Evolutionary conservation across 1,284 basidiomycete genomes (phyloP).

Genomic region (Wolfiporia cocos): DNA sequence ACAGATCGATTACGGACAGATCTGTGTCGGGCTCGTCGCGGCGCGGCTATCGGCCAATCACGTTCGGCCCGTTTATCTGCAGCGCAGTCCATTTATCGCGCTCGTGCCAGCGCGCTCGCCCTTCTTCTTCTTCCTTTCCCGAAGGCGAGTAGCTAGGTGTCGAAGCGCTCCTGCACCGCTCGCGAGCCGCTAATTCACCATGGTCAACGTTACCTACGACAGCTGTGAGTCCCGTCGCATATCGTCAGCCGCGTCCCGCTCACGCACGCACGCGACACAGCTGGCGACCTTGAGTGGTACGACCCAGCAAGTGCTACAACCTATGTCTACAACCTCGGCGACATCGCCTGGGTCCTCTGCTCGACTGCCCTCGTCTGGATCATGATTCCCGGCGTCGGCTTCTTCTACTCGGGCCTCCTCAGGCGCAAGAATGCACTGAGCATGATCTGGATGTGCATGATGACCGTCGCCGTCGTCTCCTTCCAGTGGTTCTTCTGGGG

Average conservation of each 20-base stretch:
- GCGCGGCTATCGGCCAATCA: too few relatives aligned
- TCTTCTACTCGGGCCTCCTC: conserved; percentile 84
- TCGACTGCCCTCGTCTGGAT: conserved; percentile 80
- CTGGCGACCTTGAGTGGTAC: conserved; percentile 27
- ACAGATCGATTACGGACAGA: too few relatives aligned
- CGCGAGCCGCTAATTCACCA: conserved; percentile 22
- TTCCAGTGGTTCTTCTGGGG: conserved; percentile 51
- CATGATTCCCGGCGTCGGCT: conserved; percentile 90
- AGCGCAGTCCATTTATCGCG: too few relatives aligned
- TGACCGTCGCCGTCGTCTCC: conserved; percentile 54
- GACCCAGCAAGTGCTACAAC: conserved; percentile 32
- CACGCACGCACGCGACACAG: too few relatives aligned
- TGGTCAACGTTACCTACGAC: conserved; percentile 52
- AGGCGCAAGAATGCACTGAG: conserved; percentile 89
- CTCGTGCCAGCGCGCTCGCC: too few relatives aligned
- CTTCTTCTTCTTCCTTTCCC: too few relatives aligned
- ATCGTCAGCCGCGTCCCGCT: too few relatives aligned
- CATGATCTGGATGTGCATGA: conserved; percentile 86
- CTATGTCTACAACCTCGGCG: conserved; percentile 65
- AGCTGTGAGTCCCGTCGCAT: conserved; percentile 39
- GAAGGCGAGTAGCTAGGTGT: too few relatives aligned
- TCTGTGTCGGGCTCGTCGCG: too few relatives aligned
- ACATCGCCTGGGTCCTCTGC: conserved; percentile 75
- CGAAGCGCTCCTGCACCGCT: too few relatives aligned
- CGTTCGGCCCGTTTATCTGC: too few relatives aligned